These are phyloP conservation scores for Populus tremula DNA, from an alignment of 345 rosid genomes.

Conservation along the genomic window DNA sequence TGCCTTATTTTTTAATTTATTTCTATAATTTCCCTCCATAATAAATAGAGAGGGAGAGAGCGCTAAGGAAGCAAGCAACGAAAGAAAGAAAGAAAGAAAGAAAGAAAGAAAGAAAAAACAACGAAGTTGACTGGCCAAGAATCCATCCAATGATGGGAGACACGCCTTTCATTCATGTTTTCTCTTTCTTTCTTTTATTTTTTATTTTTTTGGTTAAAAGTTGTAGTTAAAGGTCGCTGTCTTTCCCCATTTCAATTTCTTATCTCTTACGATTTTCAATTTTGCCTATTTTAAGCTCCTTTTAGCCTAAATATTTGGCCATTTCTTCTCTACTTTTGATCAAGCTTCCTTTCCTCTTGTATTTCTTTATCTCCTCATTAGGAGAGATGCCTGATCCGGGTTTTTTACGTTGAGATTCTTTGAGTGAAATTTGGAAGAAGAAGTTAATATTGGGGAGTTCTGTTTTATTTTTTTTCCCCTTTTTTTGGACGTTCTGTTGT, in stretches of 20 bases:
- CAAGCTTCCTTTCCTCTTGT: conserved; percentile 1
- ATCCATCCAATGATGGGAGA: conserved; percentile 2
- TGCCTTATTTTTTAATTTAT: neutral
- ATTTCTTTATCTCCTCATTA: neutral
- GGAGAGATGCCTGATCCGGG: conserved; percentile 17
- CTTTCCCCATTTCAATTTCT: neutral
- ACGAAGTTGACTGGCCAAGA: neutral
- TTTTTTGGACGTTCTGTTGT: neutral
- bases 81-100: too few species aligned
- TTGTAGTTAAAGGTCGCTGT: conserved; percentile 12
- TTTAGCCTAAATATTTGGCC: neutral
- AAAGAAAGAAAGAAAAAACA: too few species aligned
- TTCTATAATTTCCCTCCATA: neutral
- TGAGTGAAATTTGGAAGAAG: neutral
- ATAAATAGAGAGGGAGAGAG: too few species aligned
- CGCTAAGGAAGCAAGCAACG: neutral
- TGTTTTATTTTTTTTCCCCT: too few species aligned
- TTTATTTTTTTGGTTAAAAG: neutral
- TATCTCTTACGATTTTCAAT: neutral
- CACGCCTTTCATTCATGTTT: conserved; percentile 9
- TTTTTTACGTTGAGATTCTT: conserved; percentile 10
- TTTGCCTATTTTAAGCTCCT: neutral
- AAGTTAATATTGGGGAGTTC: neutral
- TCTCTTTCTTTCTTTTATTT: neutral
- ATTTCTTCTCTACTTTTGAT: neutral